Base-by-base conservation (phyloP, 2,329 filamentous ascomycete genomes). In the Monascus ruber region DNA sequence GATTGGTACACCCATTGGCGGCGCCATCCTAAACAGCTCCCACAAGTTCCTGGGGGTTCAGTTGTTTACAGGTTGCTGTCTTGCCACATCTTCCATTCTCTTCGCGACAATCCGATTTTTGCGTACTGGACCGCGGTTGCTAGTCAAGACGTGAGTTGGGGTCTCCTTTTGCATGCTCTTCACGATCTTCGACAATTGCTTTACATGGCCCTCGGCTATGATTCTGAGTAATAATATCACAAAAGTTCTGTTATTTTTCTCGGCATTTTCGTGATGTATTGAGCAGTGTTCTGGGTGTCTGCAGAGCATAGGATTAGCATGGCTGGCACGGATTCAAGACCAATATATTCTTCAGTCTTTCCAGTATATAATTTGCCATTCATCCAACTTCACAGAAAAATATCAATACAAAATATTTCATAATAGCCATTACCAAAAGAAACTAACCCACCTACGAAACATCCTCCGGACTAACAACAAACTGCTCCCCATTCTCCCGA, bases 401-500 rank as follows among this genome's bases (percentile, higher is more conserved):
- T 24, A 24, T 24, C 11, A 25, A 32, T 34, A 17, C 27, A 26
- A 26, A 17, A 10, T 11, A 35, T 10, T 31, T 31, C 29, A 17
- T 17, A 17, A 17, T 17, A 17, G 3, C 3, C 17, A 17, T 17
- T 17, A 17, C 17, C 34, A 7, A 33, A 27, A n/a, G 31, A 35
- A 34, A 32, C 31, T 8, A 35, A 34, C 34, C 6, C 34, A 38
- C 17, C 42, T 58, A 63, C 37, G 63, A 95, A 38, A 98, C 88
- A 65, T 95, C 85, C 44, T 85, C 79, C 2, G 88, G 85, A 36
- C 75, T 70, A 25, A 98, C 87, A 50, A 76, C 73, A 57, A 85
- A 79, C 42, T 77, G 72, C 68, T 91, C 83, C 11, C 91, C 91
- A 51, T 89, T 77, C 39, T 81, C 76, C 47, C 91, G 76, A 35